Conservation (phyloP, 306 rosid genomes). For the Gynostemma pentaphyllum region DNA sequence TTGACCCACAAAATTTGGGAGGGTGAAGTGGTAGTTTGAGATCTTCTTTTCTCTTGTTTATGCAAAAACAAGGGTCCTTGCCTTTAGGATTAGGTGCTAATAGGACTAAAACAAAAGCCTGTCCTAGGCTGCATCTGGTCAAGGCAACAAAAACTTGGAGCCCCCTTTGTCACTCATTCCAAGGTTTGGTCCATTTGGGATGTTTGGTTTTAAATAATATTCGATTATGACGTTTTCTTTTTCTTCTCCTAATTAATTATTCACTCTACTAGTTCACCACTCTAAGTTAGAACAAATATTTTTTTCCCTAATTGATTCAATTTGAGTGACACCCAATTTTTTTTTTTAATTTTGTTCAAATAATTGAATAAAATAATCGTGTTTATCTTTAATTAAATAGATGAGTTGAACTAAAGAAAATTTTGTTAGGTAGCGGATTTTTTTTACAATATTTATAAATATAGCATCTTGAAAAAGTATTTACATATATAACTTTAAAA, state of each 20-base stretch:
- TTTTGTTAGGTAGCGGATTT: too few species aligned
- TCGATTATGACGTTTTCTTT: not conserved
- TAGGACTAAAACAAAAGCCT: not conserved
- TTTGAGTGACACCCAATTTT: too few species aligned
- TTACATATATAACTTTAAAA: too few species aligned
- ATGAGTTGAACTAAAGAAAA: too few species aligned
- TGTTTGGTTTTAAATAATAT: not conserved
- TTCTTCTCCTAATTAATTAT: not conserved
- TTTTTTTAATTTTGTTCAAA: too few species aligned
- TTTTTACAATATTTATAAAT: too few species aligned
- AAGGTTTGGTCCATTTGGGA: not conserved
- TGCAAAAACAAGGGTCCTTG: slow-evolving; percentile 1
- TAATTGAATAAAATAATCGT: too few species aligned
- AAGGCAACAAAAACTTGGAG: slow-evolving; percentile 1
- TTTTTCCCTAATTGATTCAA: too few species aligned
- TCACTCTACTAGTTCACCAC: too few species aligned
- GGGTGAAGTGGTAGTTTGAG: not conserved
- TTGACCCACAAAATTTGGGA: not conserved
- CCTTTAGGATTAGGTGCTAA: not conserved
- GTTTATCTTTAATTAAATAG: too few species aligned
- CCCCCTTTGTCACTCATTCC: slow-evolving; percentile 4
- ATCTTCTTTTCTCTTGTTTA: not conserved
- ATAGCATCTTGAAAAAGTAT: too few species aligned
- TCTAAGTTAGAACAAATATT: too few species aligned
- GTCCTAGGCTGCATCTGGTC: slow-evolving; percentile 2